A percentile compares a stretch with the other conserved stretches of the same genome.
Evolutionary conservation across 257 asterid genomes (phyloP).

Genomic region (Salvia miltiorrhiza): DNA sequence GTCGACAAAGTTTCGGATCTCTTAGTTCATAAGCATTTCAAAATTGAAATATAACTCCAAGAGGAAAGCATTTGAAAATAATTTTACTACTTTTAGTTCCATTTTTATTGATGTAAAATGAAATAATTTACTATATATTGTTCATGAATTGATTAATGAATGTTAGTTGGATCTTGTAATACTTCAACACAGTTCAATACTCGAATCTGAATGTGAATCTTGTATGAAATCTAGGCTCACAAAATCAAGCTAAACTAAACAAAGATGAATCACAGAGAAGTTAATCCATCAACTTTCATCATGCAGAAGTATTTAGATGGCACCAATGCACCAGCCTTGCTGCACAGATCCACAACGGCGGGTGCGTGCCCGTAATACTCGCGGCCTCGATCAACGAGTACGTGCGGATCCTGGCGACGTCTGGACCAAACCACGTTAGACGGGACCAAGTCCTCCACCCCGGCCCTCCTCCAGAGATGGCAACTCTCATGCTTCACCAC

Average conservation of each 20-base stretch:
- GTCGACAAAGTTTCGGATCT: not conserved
- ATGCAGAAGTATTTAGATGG: conserved; percentile 64
- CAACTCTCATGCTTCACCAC: conserved; percentile 57
- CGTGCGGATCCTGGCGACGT: conserved; percentile 68
- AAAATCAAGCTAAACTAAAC: not conserved
- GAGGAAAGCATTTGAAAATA: not conserved
- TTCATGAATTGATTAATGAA: too few species aligned
- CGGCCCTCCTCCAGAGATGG: conserved; percentile 78
- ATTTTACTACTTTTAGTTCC: too few species aligned
- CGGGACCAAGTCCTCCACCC: conserved; percentile 74
- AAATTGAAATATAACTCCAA: too few species aligned
- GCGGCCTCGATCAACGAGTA: conserved; percentile 68
- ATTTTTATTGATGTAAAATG: too few species aligned
- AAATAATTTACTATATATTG: too few species aligned
- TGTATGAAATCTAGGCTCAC: too few species aligned
- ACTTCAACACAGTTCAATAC: too few species aligned
- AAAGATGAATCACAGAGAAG: conserved; percentile 25
- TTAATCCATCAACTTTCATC: conserved; percentile 74
- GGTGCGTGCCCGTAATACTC: conserved; percentile 81
- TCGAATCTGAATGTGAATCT: too few species aligned
- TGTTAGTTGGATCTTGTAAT: too few species aligned
- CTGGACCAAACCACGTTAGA: conserved; percentile 65
- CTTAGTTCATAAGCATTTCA: not conserved
- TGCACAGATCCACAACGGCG: conserved; percentile 80
- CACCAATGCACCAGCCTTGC: conserved; percentile 72